These are phyloP conservation scores for Lachnellula subtilissima DNA, from an alignment of 2,329 filamentous ascomycete genomes.

Conservation along the genomic window DNA sequence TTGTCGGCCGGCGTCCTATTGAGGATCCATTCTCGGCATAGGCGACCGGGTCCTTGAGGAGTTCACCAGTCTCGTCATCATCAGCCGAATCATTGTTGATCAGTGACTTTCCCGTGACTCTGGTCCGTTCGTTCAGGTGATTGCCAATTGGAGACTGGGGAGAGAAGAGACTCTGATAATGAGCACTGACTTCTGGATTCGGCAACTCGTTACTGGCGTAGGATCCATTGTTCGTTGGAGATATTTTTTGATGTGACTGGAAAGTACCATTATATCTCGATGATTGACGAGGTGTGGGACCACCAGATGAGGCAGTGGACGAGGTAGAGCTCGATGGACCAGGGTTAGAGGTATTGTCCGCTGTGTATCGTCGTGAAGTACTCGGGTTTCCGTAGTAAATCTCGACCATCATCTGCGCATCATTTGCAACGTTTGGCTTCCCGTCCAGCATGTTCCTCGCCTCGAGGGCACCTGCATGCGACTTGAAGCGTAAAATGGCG, in stretches of 20 bases:
- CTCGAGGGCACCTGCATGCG: slow-evolving; percentile 48
- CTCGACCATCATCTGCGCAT: slow-evolving; percentile 53
- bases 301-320: slow-evolving; percentile 37
- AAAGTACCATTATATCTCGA: slow-evolving; percentile 58
- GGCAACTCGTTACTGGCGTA: slow-evolving; percentile 55
- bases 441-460: slow-evolving; percentile 55
- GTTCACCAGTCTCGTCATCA: slow-evolving; percentile 66
- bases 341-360: slow-evolving; percentile 43
- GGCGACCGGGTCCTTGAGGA: slow-evolving; percentile 67
- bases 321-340: slow-evolving; percentile 36
- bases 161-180: slow-evolving; percentile 63
- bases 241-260: slow-evolving; percentile 36
- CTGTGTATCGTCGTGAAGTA: slow-evolving; percentile 46
- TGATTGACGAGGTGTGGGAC: slow-evolving; percentile 26
- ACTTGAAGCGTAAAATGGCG: slow-evolving; percentile 50
- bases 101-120: slow-evolving; percentile 63
- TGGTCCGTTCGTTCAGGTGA: slow-evolving; percentile 56
- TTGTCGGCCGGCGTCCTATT: slow-evolving; percentile 61
- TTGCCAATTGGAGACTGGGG: slow-evolving; percentile 70
- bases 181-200: slow-evolving; percentile 48
- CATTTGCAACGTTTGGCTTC: slow-evolving; percentile 46
- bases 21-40: slow-evolving; percentile 65
- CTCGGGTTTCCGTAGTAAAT: slow-evolving; percentile 40
- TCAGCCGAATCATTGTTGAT: slow-evolving; percentile 67
- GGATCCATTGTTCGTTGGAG: slow-evolving; percentile 53